Conservation (phyloP, 2,329 filamentous ascomycete species). For the Pseudocercospora ulei region DNA sequence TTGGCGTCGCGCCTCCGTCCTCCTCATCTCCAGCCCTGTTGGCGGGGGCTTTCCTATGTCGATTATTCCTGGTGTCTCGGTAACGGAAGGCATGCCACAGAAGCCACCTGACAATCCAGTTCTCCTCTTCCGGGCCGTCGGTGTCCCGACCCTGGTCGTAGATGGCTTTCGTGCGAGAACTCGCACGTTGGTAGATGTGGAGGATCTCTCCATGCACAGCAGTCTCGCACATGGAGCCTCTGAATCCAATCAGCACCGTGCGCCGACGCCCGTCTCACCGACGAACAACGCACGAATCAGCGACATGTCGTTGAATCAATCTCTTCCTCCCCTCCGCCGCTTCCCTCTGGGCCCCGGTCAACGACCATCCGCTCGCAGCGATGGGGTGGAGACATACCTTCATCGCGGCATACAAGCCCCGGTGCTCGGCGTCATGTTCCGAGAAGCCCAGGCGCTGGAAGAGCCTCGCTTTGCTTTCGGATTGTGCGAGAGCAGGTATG, state of each 20-base stretch:
- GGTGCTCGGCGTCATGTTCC: constrained; percentile 32
- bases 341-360: constrained; percentile 31
- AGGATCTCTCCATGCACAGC: constrained; percentile 40
- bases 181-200: constrained; percentile 35
- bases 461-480: constrained; percentile 40
- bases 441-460: constrained; percentile 37
- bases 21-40: constrained; percentile 10
- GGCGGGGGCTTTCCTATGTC: constrained; percentile 8
- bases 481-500: constrained; percentile 34
- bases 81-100: constrained; percentile 45
- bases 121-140: constrained; percentile 38
- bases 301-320: constrained; percentile 32
- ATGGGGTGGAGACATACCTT: constrained; percentile 33
- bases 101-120: constrained; percentile 45
- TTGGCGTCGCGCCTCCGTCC: constrained; percentile 9
- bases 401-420: constrained; percentile 37
- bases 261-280: not conserved
- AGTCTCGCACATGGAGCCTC: constrained; percentile 41
- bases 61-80: constrained; percentile 24
- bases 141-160: constrained; percentile 40
- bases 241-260: constrained; percentile 28
- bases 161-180: constrained; percentile 34
- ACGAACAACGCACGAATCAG: constrained; percentile 23
- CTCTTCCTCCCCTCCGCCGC: constrained; percentile 35
- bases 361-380: not conserved